Base-by-base conservation (phyloP, 331 rosid genomes). In the Erythrophleum ivorense region DNA sequence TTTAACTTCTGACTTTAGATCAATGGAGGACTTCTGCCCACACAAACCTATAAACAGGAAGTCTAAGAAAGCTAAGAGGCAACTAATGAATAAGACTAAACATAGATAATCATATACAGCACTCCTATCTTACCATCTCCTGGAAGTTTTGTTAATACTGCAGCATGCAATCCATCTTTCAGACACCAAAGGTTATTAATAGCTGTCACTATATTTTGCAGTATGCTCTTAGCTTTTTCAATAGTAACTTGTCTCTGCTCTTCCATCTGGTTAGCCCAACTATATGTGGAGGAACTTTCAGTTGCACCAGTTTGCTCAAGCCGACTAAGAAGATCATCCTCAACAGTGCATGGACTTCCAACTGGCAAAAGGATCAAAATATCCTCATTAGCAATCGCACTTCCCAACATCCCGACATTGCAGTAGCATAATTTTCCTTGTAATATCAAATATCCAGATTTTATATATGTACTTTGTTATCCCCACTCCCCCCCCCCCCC, bases 221-320 rank as follows among this genome's bases (percentile, higher is more conserved):
- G 45, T 62, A 86, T 81, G 63, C 60, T 80, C 82, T 75, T 81
- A 74, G 84, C 81, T 62, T 79, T 78, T 70, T 85, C 84, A 49
- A 10, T 65, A 15, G 86, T 54, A 67, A 40, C 74, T 73, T 75
- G 86, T 36, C 65, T 59, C 71, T 82, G 84, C 64, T 75, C 90
- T 85, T 86, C 89, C 88, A 83, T 86, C 80, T 78, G 77, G 69
- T 67, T 75, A 54, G 75, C 40, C 9, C 63, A 75, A 62, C 77
- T 33, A 86, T 76, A 73, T 31, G 83, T 48, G 15, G 89, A 89
- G 63, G 94, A 89, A 84, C 88, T 91, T 89, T 91, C 90, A 31
- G 92, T 91, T 43, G 97, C 97, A 73, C 91, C 94, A 38, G 88
- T 89, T 74, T 89, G 88, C 46, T 86, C 60, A 77, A 89, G 92